These are phyloP conservation scores for Neoboletus subvelutipes DNA, from an alignment of 768 basidiomycete species.

Conservation along the genomic window DNA sequence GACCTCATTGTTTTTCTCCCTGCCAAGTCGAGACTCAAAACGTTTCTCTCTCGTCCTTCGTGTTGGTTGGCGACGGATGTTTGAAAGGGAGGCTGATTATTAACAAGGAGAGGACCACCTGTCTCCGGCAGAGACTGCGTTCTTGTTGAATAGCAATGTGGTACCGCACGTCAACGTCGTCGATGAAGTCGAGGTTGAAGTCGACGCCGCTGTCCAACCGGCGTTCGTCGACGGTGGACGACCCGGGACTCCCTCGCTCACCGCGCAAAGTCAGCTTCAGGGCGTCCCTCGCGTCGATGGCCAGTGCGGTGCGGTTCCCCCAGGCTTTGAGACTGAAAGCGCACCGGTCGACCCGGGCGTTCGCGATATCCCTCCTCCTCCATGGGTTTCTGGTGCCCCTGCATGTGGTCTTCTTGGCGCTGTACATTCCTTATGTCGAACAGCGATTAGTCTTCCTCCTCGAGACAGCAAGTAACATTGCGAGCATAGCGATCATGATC, in stretches of 20 bases:
- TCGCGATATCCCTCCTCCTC: neutral
- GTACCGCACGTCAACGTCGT: neutral
- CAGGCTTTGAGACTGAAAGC: neutral
- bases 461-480: no score
- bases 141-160: no score
- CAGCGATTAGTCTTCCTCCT: no score
- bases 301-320: no score
- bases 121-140: neutral
- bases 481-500: no score
- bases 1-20: neutral
- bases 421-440: neutral
- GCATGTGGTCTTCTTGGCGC: neutral
- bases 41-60: neutral
- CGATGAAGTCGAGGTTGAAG: neutral
- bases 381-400: neutral
- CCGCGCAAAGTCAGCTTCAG: neutral
- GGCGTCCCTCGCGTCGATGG: no score
- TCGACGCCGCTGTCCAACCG: neutral
- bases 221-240: neutral
- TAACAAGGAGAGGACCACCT: neutral
- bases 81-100: neutral
- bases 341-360: neutral
- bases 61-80: neutral
- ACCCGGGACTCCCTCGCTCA: neutral
- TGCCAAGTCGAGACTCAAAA: neutral